phyloP scores from a whole-genome alignment of 805 yeast genomes.

The Pichia californica region DNA sequence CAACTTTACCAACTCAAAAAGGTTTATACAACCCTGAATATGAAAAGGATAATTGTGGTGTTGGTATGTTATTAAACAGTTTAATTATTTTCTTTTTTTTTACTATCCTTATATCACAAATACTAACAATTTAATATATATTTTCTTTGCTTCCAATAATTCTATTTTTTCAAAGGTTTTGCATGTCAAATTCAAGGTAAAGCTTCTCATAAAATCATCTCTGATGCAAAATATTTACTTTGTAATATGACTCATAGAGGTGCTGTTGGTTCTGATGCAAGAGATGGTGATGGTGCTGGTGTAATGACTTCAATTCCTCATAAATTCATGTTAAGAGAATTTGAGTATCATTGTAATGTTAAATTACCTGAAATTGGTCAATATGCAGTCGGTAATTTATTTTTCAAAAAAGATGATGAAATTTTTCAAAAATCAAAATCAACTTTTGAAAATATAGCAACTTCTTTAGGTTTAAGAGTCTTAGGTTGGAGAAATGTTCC shows the following conservation, averaged over 20 bases:
- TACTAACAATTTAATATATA: no score
- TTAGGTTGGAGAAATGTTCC: conserved; percentile 96
- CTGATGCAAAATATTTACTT: conserved; percentile 79
- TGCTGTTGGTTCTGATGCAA: conserved; percentile 91
- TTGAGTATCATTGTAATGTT: conserved; percentile 59
- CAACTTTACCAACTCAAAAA: conserved; percentile 74
- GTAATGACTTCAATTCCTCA: conserved; percentile 90
- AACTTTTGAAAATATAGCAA: conserved; percentile 78
- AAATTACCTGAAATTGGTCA: conserved; percentile 74
- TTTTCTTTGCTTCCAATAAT: no score
- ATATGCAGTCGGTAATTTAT: conserved; percentile 92
- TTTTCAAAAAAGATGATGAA: conserved; percentile 81
- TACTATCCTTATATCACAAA: not conserved
- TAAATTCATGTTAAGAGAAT: conserved; percentile 78
- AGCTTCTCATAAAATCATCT: conserved; percentile 83
- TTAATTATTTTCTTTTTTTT: not conserved
- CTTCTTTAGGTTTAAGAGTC: conserved; percentile 67
- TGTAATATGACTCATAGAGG: conserved; percentile 99
- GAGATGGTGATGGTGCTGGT: conserved; percentile 99
- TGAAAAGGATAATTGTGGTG: conserved; percentile 98
- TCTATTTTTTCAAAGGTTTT: conserved; percentile 40
- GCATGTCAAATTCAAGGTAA: conserved; percentile 89
- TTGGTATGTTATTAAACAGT: conserved; percentile 36
- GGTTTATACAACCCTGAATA: conserved; percentile 91
- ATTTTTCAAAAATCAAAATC: conserved; percentile 62